Conservation (phyloP, 805 yeast genomes). For the Pichia cephalocereana region DNA sequence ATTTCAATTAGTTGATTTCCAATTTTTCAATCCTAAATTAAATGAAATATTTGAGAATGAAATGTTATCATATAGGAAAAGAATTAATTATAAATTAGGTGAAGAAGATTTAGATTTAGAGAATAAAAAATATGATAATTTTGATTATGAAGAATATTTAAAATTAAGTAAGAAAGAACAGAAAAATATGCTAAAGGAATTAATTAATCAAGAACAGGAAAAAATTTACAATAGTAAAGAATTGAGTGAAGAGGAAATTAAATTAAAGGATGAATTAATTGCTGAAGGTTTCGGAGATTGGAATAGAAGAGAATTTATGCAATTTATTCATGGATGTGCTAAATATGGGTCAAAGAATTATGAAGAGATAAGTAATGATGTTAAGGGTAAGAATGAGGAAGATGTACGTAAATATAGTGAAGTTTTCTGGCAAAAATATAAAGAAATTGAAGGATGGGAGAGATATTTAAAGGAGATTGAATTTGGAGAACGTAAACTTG, state of each 20-base stretch:
- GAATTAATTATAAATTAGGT: conserved; percentile 47
- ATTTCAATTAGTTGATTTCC: conserved; percentile 61
- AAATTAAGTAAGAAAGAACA: conserved; percentile 18
- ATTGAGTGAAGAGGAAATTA: conserved; percentile 54
- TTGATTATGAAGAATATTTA: conserved; percentile 27
- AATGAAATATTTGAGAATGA: conserved; percentile 51
- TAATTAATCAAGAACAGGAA: conserved; percentile 39
- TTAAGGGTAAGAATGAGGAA: conserved; percentile 46
- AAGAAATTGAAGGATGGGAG: conserved; percentile 59
- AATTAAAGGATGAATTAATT: conserved; percentile 42
- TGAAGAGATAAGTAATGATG: conserved; percentile 40
- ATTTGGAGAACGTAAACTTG: conserved; percentile 59
- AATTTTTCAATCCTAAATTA: conserved; percentile 54
- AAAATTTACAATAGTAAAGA: conserved; percentile 48
- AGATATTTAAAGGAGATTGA: conserved; percentile 67
- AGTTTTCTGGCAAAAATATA: conserved; percentile 55
- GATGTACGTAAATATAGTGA: conserved; percentile 53
- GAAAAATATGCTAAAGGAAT: conserved; percentile 23
- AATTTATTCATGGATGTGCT: conserved; percentile 61
- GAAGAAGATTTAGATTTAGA: conserved; percentile 50
- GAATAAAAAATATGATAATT: conserved; percentile 11
- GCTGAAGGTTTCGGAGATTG: conserved; percentile 54
- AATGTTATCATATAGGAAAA: conserved; percentile 52
- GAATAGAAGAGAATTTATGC: conserved; percentile 69
- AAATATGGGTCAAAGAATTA: conserved; percentile 51